Evolutionary conservation across 192 early-diverging fungal genomes (phyloP), one percentile per base, ranked within the genome.

Genomic region (Chytriomyces sp.): DNA sequence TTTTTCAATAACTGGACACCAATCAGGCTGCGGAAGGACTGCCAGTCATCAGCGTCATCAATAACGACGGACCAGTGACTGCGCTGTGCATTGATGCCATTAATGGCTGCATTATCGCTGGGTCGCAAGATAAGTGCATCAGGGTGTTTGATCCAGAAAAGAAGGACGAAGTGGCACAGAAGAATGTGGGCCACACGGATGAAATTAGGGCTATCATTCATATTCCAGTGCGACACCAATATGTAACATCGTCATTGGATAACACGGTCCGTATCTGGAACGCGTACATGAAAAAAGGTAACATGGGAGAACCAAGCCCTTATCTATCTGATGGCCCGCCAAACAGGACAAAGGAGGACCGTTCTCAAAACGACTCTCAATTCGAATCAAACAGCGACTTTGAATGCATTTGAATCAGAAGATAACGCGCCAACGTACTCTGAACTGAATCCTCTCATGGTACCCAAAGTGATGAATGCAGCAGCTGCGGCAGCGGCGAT

Each of bases 241-340:
- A 88, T 65, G 82, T 88, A 4, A 80, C 83, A 55, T 78, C 84
- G 2, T 78, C 79, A 10, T 87, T 86, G 86, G 86, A 88, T 68
- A 85, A 84, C 64, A 83, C 85, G 17, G 78, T 88, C 4, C 60
- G 85, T 12, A 72, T 87, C 26, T 87, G 85, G 85, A 87, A 87
- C 74, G 83, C 83, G 14, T 83, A 80, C 64, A 40, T 84, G 62
- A 82, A 82, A 64, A 84, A 81, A 70, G 82, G 82, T 64, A 74
- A 74, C 62, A 4, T 75, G 19, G 5, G 8, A n/a, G 5, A 19
- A 10, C 0, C 31, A 65, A 52, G 40, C 31, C 26, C 31, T 39
- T 34, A 62, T 39, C 19, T 62, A 17, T 3, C 36, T 2, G 14
- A 33, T 10, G 12, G 19, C 19, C 0, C 17, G 14, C 19, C 8